These are phyloP conservation scores for Kuraishia hungarica DNA, from an alignment of 805 yeast genomes.

Conservation along the genomic window DNA sequence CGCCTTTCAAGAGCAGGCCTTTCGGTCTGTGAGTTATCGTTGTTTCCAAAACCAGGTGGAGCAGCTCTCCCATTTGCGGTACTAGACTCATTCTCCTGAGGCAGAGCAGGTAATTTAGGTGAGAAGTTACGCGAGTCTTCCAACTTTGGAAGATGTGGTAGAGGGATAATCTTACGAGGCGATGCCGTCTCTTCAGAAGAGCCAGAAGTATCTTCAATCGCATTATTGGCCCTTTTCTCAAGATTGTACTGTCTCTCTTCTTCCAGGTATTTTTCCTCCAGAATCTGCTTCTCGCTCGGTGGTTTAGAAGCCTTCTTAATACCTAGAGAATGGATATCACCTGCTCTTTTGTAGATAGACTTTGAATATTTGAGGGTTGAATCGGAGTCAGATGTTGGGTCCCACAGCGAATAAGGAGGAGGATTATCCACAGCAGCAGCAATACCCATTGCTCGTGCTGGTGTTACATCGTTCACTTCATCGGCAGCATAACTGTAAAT, in stretches of 20 bases:
- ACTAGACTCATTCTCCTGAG: not conserved
- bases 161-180: not conserved
- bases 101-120: not conserved
- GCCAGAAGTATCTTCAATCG: not conserved
- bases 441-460: not conserved
- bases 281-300: not conserved
- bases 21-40: not conserved
- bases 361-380: conserved; percentile 2
- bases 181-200: not conserved
- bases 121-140: not conserved
- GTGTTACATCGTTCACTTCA: not conserved
- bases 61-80: not conserved
- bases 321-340: not conserved
- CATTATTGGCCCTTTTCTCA: not conserved
- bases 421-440: not conserved
- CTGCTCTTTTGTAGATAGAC: conserved; percentile 1
- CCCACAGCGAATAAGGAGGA: not conserved
- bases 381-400: not conserved
- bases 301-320: not conserved
- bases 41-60: too few relatives aligned
- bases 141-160: not conserved
- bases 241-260: not conserved
- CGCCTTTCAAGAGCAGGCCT: not conserved
- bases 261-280: not conserved
- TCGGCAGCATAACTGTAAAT: not conserved